Percentiles rank a stretch among this genome's conserved stretches.
Conservation (phyloP, 208 protist genomes). For the Jaenimonas drosophilae region DNA sequence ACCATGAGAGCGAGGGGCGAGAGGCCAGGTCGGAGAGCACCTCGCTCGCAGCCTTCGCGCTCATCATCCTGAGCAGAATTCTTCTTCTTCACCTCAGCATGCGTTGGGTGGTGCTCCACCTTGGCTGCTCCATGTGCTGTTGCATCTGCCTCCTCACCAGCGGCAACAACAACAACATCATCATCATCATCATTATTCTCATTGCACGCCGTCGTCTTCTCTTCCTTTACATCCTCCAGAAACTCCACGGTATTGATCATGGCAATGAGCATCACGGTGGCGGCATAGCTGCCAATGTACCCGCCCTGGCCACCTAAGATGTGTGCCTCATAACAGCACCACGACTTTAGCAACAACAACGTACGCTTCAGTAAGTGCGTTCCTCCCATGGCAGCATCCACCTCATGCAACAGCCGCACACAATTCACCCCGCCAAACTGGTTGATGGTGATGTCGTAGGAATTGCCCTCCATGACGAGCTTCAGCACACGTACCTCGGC, state of each 20-base stretch:
- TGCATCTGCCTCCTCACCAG: background rate
- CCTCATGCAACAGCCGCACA: slow-evolving; percentile 81
- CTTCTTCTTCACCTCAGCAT: slow-evolving; percentile 30
- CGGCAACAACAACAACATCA: background rate
- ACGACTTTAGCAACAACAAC: slow-evolving; percentile 85
- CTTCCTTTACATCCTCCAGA: slow-evolving; percentile 47
- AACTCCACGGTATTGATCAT: slow-evolving; percentile 86
- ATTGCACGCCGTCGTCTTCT: background rate
- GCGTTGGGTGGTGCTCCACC: background rate
- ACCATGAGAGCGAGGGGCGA: slow-evolving; percentile 52
- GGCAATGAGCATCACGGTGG: slow-evolving; percentile 87
- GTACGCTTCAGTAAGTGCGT: slow-evolving; percentile 86
- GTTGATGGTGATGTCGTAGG: slow-evolving; percentile 84
- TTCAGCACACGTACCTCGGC: slow-evolving; percentile 85
- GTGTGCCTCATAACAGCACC: slow-evolving; percentile 86
- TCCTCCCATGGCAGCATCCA: slow-evolving; percentile 70
- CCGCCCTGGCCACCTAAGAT: slow-evolving; percentile 84
- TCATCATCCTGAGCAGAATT: background rate
- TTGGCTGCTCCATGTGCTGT: too few species aligned
- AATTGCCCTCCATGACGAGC: slow-evolving; percentile 79
- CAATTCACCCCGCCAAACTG: slow-evolving; percentile 87
- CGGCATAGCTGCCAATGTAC: slow-evolving; percentile 84
- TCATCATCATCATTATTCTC: background rate
- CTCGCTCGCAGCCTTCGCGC: background rate
- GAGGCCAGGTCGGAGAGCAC: slow-evolving; percentile 3